Conservation (phyloP, 805 yeast genomes). For the Myxozyma neotropica region DNA sequence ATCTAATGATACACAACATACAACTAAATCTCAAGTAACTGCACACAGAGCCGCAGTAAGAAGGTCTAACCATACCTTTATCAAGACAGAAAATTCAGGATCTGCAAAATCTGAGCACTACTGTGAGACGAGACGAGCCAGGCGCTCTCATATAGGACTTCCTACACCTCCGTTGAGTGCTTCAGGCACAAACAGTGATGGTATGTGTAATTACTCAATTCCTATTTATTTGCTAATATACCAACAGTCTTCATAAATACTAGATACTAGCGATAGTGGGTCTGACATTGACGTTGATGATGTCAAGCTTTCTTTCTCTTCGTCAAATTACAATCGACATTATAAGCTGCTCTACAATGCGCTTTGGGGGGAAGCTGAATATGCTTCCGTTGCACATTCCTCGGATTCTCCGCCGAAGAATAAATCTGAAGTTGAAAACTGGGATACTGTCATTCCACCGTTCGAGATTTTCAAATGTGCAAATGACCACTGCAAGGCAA, state of each 20-base stretch:
- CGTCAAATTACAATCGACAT: neutral
- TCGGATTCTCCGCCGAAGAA: neutral
- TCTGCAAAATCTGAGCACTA: neutral
- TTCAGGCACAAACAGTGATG: conserved; percentile 8
- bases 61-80: no score
- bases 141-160: neutral
- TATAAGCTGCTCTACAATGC: conserved; percentile 18
- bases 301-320: neutral
- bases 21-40: neutral
- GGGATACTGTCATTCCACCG: conserved; percentile 6
- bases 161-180: conserved; percentile 17
- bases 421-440: neutral
- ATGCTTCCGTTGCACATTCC: neutral
- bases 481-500: conserved; percentile 10
- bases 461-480: conserved; percentile 12
- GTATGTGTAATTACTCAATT: neutral
- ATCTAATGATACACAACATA: neutral
- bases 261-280: neutral
- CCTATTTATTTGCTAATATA: neutral
- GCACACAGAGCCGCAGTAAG: no score
- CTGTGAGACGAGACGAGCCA: neutral
- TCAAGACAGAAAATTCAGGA: neutral
- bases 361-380: conserved; percentile 15
- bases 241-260: neutral
- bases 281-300: neutral